Conservation (phyloP, 352 stramenopile genomes). For the Phytophthora sp. region DNA sequence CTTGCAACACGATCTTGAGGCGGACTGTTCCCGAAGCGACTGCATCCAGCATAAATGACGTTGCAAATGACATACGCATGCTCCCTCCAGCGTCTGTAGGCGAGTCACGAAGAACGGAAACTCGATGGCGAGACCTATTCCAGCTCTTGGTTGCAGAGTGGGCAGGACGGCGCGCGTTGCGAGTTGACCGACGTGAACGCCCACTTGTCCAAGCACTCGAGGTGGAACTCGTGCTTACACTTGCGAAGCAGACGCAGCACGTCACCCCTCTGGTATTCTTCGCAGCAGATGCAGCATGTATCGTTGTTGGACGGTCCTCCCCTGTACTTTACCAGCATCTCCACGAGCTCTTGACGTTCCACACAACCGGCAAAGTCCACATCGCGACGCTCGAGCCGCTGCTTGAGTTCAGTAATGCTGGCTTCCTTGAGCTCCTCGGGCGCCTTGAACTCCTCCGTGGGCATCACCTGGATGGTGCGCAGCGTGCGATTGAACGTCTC, state of each 20-base stretch:
- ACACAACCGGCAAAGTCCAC: slow-evolving; percentile 68
- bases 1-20: slow-evolving; percentile 19
- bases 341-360: slow-evolving; percentile 74
- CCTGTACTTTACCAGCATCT: slow-evolving; percentile 73
- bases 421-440: slow-evolving; percentile 59
- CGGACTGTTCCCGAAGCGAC: slow-evolving; percentile 7
- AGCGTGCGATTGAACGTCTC: slow-evolving; percentile 78
- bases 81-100: slow-evolving; percentile 2
- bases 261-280: slow-evolving; percentile 83
- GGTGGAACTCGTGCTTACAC: slow-evolving; percentile 90
- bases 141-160: slow-evolving; percentile 83
- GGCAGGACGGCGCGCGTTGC: slow-evolving; percentile 72
- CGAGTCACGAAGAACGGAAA: too few relatives aligned
- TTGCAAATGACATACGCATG: slow-evolving; percentile 9
- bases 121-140: too few relatives aligned
- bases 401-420: slow-evolving; percentile 74
- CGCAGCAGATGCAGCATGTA: slow-evolving; percentile 89
- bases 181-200: slow-evolving; percentile 80
- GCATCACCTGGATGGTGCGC: slow-evolving; percentile 82
- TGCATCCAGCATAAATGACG: slow-evolving; percentile 10
- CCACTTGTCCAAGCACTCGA: slow-evolving; percentile 91
- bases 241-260: slow-evolving; percentile 77
- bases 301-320: slow-evolving; percentile 85
- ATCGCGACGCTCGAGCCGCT: slow-evolving; percentile 70
- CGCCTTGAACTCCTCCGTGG: slow-evolving; percentile 79